Percentiles rank a stretch among this genome's conserved stretches.
phyloP scores from a whole-genome alignment of 2,329 filamentous ascomycete genomes.

The Botrytis tulipae region DNA sequence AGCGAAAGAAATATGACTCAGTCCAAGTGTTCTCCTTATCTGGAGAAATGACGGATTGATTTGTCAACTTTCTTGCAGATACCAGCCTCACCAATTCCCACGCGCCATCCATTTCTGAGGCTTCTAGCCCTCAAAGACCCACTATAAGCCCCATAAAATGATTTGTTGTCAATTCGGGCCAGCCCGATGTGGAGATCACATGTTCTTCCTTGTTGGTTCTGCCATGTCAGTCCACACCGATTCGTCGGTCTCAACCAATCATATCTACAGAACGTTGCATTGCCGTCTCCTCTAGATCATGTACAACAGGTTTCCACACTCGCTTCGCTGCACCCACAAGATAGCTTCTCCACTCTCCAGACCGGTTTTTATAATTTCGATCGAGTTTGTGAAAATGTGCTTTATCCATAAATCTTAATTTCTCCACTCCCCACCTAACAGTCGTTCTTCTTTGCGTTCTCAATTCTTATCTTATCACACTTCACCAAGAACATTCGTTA shows the following conservation, averaged over 20 bases:
- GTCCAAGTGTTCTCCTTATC: background rate
- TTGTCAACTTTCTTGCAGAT: background rate
- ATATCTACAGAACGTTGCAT: background rate
- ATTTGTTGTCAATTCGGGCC: slow-evolving; percentile 14
- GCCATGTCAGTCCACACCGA: slow-evolving; percentile 4
- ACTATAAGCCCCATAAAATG: slow-evolving; percentile 11
- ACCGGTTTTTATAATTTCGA: background rate
- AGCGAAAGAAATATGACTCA: background rate
- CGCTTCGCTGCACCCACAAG: slow-evolving; percentile 1
- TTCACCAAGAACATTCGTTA: slow-evolving; percentile 6
- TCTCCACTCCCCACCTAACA: slow-evolving; percentile 2
- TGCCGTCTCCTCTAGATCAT: slow-evolving; percentile 16
- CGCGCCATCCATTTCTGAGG: background rate
- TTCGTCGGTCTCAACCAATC: slow-evolving; percentile 4
- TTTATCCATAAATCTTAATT: slow-evolving; percentile 8
- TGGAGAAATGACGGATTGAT: background rate
- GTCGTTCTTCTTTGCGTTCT: slow-evolving; percentile 1
- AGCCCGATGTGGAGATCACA: slow-evolving; percentile 11
- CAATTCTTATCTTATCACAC: background rate
- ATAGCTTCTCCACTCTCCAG: slow-evolving; percentile 8
- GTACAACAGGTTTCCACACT: slow-evolving; percentile 14
- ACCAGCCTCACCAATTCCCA: background rate
- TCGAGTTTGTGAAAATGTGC: background rate
- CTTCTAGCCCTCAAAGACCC: background rate
- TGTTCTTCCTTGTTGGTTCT: slow-evolving; percentile 1